These are phyloP conservation scores for Lepidium africanum DNA, from an alignment of 345 rosid genomes.

Conservation along the genomic window DNA sequence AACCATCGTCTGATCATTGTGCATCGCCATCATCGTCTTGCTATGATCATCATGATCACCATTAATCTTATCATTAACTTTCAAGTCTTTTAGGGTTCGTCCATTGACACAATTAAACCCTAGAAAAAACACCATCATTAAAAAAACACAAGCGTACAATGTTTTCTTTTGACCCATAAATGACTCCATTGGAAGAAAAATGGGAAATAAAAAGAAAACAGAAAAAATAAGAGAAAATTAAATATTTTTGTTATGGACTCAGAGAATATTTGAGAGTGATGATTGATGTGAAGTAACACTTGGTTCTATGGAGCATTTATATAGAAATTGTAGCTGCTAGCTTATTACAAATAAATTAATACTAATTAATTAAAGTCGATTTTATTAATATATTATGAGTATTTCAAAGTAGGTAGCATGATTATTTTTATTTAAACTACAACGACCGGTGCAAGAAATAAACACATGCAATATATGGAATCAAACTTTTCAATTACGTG, in stretches of 20 bases:
- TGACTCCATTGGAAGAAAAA: conserved; percentile 9
- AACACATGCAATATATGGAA: conserved; percentile 5
- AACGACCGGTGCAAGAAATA: conserved; percentile 6
- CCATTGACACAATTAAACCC: conserved; percentile 30
- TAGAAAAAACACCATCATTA: conserved; percentile 27
- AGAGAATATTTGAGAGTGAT: not conserved
- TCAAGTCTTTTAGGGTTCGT: conserved; percentile 28
- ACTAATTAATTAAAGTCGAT: conserved; percentile 8
- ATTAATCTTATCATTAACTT: not conserved
- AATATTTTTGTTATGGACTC: not conserved
- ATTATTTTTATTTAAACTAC: not conserved
- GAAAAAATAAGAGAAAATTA: not conserved
- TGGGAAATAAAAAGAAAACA: conserved; percentile 11
- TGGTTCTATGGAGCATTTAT: conserved; percentile 14
- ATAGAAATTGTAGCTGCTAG: conserved; percentile 10
- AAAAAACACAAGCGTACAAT: conserved; percentile 18
- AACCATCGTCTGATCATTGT: not conserved
- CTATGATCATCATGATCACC: not conserved
- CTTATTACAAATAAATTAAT: conserved; percentile 9
- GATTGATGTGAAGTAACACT: conserved; percentile 25
- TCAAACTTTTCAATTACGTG: not conserved
- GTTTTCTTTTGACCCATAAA: conserved; percentile 42
- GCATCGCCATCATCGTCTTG: not conserved
- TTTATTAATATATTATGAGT: not conserved
- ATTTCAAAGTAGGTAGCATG: conserved; percentile 17